Base-by-base conservation (phyloP, 1,284 basidiomycete species). In the Leccinum insigne region DNA sequence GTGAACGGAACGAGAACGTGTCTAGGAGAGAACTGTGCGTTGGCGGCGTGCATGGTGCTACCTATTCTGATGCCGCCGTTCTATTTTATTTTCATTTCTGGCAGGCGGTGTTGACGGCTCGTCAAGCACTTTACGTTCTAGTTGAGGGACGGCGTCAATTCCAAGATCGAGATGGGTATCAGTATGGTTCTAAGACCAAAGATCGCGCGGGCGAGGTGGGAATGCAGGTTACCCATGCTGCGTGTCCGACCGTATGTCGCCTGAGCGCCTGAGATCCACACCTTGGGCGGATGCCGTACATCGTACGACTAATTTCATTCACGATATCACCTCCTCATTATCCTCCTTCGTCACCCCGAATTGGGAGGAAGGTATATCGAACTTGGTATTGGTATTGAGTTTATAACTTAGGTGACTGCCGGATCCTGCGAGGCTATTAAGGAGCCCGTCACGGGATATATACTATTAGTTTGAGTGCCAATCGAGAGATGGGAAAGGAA, bases 41-140 rank as follows among this genome's bases (percentile, higher is more conserved):
- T 82, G 11, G 71, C 77, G 0, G 81, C 83, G 69, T 80, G 86
- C 71, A 86, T 86, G 81, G 85, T 83, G 16, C 4, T 58, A 42
- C 40, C 40, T 42, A 42, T 42, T 42, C 40, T 14, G 40, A 42
- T 42, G 7, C 40, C 14, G 11, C 8, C 35, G 35, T 21, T 21
- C 11, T 11, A 49, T 18, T n/a, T 10, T 21, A 49, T 49, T 21
- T 49, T 38, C 35, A 38, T 38, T 38, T 38, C 35, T 38, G 35
- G 35, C 35, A 38, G 35, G 35, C 35, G 35, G 35, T 38, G 47
- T 49, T 49, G n/a, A 49, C 11, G 40, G 40, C 72, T 86, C 16
- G 77, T 84, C 63, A 77, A 78, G 60, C 78, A 81, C 68, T 85
- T 80, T 70, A 69, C 70, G 0, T 85, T 85, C 68, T 80, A 83